phyloP scores from a whole-genome alignment of 1,139 yeast species.

The Meyerozyma elateridarum region DNA sequence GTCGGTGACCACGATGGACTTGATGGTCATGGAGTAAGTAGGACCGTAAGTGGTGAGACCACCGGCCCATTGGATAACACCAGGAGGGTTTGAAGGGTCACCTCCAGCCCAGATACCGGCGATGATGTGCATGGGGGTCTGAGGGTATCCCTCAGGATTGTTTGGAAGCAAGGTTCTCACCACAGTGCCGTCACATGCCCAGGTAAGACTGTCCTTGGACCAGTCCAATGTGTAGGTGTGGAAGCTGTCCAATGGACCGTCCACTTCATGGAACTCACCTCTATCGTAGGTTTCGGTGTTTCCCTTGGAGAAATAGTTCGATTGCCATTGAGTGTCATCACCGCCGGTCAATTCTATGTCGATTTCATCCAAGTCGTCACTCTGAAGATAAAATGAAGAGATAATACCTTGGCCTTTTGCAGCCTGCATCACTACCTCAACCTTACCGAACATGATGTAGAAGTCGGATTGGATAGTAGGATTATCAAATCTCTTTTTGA shows the following conservation, averaged over 20 bases:
- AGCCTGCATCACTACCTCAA: constrained; percentile 67
- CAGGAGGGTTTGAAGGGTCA: constrained; percentile 57
- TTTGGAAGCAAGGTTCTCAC: constrained; percentile 56
- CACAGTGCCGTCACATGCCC: constrained; percentile 58
- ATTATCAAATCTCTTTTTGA: constrained; percentile 61
- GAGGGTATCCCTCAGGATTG: constrained; percentile 65
- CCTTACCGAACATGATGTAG: constrained; percentile 81
- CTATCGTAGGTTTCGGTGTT: constrained; percentile 71
- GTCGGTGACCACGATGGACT: constrained; percentile 61
- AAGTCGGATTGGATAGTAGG: constrained; percentile 74
- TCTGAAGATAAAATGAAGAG: constrained; percentile 75
- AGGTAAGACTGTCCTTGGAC: constrained; percentile 56
- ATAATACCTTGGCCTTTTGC: constrained; percentile 75
- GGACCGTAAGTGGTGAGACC: constrained; percentile 64
- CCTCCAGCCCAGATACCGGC: constrained; percentile 85
- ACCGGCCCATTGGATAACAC: constrained; percentile 88
- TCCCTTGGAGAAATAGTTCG: constrained; percentile 82
- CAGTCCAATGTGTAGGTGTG: constrained; percentile 84
- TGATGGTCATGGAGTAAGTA: constrained; percentile 63
- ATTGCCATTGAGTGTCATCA: constrained; percentile 66
- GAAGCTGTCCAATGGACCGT: constrained; percentile 48
- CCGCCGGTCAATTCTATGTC: constrained; percentile 85
- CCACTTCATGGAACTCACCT: constrained; percentile 62
- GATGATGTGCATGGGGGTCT: constrained; percentile 67
- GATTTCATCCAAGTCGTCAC: constrained; percentile 83